A percentile compares a stretch with the other conserved stretches of the same genome.
These are phyloP conservation scores for Rubia peregrina DNA, from an alignment of 305 asterid genomes.

Conservation along the genomic window DNA sequence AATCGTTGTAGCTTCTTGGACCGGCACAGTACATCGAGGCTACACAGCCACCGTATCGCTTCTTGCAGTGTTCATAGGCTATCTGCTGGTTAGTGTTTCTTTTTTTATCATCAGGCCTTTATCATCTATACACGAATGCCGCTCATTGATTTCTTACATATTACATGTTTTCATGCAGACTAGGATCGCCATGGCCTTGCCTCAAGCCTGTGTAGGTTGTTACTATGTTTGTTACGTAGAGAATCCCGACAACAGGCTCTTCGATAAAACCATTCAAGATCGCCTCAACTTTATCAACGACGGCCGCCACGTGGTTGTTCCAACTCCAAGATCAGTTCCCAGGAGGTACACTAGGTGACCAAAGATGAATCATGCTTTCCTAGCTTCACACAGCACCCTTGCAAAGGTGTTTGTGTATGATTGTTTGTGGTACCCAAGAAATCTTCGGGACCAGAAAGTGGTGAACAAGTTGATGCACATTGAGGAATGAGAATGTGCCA, in stretches of 20 bases:
- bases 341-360: slow-evolving; percentile 30
- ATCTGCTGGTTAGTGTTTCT: slow-evolving; percentile 63
- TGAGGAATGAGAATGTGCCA: background rate
- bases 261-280: slow-evolving; percentile 52
- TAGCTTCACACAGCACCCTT: background rate
- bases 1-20: slow-evolving; percentile 78
- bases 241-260: slow-evolving; percentile 65
- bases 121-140: slow-evolving; percentile 21
- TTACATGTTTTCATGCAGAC: slow-evolving; percentile 36
- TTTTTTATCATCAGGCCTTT: background rate
- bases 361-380: background rate
- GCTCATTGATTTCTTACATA: slow-evolving; percentile 9
- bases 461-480: background rate
- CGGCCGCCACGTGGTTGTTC: slow-evolving; percentile 43
- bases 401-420: background rate
- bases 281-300: slow-evolving; percentile 46
- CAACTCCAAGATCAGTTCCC: slow-evolving; percentile 73
- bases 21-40: slow-evolving; percentile 50
- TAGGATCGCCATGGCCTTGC: slow-evolving; percentile 94
- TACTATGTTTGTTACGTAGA: slow-evolving; percentile 93
- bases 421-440: background rate
- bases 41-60: slow-evolving; percentile 65
- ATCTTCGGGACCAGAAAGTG: slow-evolving; percentile 12
- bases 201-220: slow-evolving; percentile 90
- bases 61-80: slow-evolving; percentile 75